These are phyloP conservation scores for Hyaloperonospora arabidopsidis DNA, from an alignment of 352 stramenopile genomes.

Conservation along the genomic window DNA sequence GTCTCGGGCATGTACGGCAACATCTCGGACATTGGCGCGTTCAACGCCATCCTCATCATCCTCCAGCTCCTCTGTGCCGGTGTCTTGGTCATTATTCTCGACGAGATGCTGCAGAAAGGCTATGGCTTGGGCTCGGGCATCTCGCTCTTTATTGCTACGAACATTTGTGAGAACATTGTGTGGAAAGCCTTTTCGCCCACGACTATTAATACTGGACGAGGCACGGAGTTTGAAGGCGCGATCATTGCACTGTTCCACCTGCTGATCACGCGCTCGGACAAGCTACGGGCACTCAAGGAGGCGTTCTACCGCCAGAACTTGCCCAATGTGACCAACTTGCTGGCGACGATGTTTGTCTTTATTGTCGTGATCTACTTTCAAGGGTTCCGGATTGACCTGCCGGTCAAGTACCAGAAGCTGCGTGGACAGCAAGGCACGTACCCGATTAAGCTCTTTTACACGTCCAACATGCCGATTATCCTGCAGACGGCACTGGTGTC, in stretches of 20 bases:
- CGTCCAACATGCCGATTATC: constrained; percentile 99
- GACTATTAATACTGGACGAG: constrained; percentile 98
- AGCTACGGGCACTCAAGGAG: constrained; percentile 95
- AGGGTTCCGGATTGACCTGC: constrained; percentile 89
- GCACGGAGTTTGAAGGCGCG: constrained; percentile 98
- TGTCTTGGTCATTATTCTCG: constrained; percentile 98
- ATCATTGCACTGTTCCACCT: constrained; percentile 99
- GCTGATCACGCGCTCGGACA: constrained; percentile 96
- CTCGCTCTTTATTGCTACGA: constrained; percentile 99
- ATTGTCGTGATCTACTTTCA: constrained; percentile 99
- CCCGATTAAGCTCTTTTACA: constrained; percentile 99
- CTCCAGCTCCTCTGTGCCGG: constrained; percentile 97
- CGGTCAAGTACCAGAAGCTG: constrained; percentile 98
- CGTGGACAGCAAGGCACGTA: constrained; percentile 98
- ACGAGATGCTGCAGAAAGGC: constrained; percentile 99
- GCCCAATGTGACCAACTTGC: constrained; percentile 98
- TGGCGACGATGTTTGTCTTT: constrained; percentile 98
- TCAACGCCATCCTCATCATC: constrained; percentile 99
- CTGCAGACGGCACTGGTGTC: constrained; percentile 97
- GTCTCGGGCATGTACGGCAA: constrained; percentile 99
- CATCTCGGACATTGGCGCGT: constrained; percentile 94
- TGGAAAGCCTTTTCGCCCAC: constrained; percentile 99
- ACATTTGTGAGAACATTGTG: constrained; percentile 99
- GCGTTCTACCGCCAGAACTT: constrained; percentile 99
- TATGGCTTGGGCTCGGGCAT: constrained; percentile 98